Conservation (phyloP, 805 yeast species). For the Grigorovia transvaalensis region DNA sequence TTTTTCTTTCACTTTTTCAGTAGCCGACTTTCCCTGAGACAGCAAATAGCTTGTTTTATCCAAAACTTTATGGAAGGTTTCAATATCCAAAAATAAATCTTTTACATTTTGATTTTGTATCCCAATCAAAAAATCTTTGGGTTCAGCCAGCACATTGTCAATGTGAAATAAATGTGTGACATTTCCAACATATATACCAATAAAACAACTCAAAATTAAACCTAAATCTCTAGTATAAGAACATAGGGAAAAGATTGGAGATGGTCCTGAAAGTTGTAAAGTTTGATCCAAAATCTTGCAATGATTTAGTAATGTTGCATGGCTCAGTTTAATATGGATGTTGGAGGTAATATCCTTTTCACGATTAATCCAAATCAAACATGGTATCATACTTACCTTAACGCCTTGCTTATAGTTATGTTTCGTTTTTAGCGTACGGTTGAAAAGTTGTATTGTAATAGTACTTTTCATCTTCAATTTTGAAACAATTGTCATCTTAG, state of each 20-base stretch:
- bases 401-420: slow-evolving; percentile 13
- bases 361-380: slow-evolving; percentile 25
- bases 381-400: slow-evolving; percentile 27
- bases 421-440: slow-evolving; percentile 12
- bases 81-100: slow-evolving; percentile 76
- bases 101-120: slow-evolving; percentile 70
- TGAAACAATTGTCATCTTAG: slow-evolving; percentile 25
- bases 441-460: slow-evolving; percentile 12
- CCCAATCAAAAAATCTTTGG: slow-evolving; percentile 58
- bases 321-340: slow-evolving; percentile 34
- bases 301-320: slow-evolving; percentile 56
- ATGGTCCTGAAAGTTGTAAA: slow-evolving; percentile 62
- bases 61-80: slow-evolving; percentile 64
- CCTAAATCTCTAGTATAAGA: slow-evolving; percentile 81
- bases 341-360: slow-evolving; percentile 16
- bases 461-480: slow-evolving; percentile 23
- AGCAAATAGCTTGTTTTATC: background rate
- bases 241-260: slow-evolving; percentile 76
- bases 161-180: slow-evolving; percentile 76
- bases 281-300: slow-evolving; percentile 90
- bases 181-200: slow-evolving; percentile 82
- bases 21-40: background rate
- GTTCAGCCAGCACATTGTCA: slow-evolving; percentile 63
- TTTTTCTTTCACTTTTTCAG: background rate
- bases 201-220: slow-evolving; percentile 68